Evolutionary conservation across 2,329 filamentous ascomycete genomes (phyloP).

Genomic region (Sclerotinia subarctica): DNA sequence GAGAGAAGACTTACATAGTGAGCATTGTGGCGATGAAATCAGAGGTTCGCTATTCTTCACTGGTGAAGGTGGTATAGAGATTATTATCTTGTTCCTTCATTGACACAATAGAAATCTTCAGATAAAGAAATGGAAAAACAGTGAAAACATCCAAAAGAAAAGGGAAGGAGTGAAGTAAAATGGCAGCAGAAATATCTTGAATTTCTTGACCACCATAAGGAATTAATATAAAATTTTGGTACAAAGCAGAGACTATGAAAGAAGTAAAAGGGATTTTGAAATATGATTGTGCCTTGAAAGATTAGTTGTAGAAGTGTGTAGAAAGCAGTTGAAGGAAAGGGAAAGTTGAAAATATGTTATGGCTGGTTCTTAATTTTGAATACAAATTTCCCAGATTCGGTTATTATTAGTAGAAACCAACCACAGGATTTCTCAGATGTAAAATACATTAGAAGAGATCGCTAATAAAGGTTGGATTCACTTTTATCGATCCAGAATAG

Average conservation of each 20-base stretch:
- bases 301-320: constrained; percentile 1
- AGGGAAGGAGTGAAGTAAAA: constrained; percentile 1
- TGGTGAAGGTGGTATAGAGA: background rate
- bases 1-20: constrained; percentile 24
- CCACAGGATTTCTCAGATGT: background rate
- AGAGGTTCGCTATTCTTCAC: background rate
- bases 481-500: constrained; percentile 2
- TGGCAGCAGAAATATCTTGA: background rate
- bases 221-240: constrained; percentile 1
- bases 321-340: background rate
- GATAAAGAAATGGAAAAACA: background rate
- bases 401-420: background rate
- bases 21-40: constrained; percentile 21
- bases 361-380: background rate
- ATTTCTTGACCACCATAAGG: background rate
- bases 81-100: background rate
- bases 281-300: background rate
- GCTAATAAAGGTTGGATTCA: background rate
- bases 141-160: background rate
- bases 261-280: background rate
- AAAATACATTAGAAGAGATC: background rate
- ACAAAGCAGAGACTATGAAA: constrained; percentile 5
- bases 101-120: background rate
- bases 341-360: background rate
- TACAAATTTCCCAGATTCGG: background rate